Evolutionary conservation across 805 yeast genomes (phyloP).

Genomic region (Candida yuanshanica): DNA sequence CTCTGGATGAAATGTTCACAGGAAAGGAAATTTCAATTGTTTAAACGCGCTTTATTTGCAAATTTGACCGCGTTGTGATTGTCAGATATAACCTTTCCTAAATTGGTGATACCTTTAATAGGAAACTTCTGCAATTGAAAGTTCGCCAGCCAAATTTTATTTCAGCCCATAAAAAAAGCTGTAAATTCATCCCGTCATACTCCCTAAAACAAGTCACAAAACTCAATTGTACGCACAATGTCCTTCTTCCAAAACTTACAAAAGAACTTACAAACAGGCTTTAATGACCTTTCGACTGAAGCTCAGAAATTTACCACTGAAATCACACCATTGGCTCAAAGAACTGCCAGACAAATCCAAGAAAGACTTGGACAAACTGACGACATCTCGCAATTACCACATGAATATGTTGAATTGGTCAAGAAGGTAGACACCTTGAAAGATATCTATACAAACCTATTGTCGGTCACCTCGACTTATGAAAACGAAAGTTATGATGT

Average conservation of each 20-base stretch:
- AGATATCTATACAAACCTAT: conserved; percentile 53
- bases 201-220: background rate
- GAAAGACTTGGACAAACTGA: conserved; percentile 61
- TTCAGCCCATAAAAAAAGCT: too few species aligned
- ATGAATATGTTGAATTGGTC: conserved; percentile 65
- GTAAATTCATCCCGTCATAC: too few species aligned
- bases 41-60: background rate
- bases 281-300: conserved; percentile 30
- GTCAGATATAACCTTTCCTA: background rate
- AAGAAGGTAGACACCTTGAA: conserved; percentile 67
- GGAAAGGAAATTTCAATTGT: too few species aligned
- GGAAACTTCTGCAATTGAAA: background rate
- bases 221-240: conserved; percentile 10
- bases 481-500: conserved; percentile 80
- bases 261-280: conserved; percentile 18
- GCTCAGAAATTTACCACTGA: conserved; percentile 36
- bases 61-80: background rate
- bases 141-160: background rate
- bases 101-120: background rate
- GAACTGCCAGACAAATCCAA: conserved; percentile 55
- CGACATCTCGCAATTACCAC: conserved; percentile 68
- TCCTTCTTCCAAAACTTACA: conserved; percentile 24
- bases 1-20: too few species aligned
- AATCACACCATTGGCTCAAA: conserved; percentile 50
- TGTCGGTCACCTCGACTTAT: conserved; percentile 49